These are phyloP conservation scores for Tuber umbilicatum DNA, from an alignment of 495 filamentous ascomycete genomes.

Conservation along the genomic window DNA sequence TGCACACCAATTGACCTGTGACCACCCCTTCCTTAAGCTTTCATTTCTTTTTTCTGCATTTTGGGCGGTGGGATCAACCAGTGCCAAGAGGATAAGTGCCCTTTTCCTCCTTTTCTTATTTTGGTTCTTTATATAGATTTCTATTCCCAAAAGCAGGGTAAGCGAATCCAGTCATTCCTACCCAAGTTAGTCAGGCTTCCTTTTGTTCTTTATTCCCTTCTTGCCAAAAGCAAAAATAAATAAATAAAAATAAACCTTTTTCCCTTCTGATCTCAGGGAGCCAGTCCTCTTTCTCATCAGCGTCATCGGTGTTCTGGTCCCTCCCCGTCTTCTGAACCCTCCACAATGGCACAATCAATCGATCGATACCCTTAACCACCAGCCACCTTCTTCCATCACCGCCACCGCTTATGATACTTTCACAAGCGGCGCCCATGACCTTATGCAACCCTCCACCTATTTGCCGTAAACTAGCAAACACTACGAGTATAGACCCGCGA, in stretches of 20 bases:
- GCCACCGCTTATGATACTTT: background rate
- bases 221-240: background rate
- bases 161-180: background rate
- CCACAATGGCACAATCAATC: background rate
- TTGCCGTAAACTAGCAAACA: no score
- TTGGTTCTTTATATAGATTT: background rate
- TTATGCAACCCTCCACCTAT: no score
- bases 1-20: background rate
- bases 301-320: background rate
- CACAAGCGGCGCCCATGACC: no score
- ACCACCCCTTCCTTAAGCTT: background rate
- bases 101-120: background rate
- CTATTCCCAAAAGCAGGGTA: background rate
- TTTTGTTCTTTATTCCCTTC: background rate
- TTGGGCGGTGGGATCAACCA: background rate
- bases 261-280: background rate
- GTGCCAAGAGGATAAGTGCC: background rate
- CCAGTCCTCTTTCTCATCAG: background rate
- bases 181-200: background rate
- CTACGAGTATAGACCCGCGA: no score
- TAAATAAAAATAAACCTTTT: background rate
- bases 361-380: background rate
- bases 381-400: background rate
- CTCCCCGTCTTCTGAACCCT: background rate
- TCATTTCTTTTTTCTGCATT: background rate